Percentiles rank a stretch among this genome's conserved stretches.
These are phyloP conservation scores for Ambrosia hybrid DNA, from an alignment of 140 eudicot genomes.

Conservation along the genomic window DNA sequence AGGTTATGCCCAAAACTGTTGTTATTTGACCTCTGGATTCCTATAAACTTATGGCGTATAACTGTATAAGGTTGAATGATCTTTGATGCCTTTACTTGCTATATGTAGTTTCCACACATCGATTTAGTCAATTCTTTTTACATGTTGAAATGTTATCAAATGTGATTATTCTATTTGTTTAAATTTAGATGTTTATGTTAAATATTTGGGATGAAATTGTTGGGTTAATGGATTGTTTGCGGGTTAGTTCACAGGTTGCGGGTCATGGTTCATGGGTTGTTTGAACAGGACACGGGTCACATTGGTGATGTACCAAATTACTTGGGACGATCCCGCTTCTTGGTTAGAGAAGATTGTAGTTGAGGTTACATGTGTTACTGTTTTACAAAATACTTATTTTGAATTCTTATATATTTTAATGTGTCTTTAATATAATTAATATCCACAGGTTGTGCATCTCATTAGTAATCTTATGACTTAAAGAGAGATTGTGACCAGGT, in stretches of 20 bases:
- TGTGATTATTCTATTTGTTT: constrained; percentile 12
- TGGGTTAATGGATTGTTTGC: too few species aligned
- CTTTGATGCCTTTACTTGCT: constrained; percentile 10
- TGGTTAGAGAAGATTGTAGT: constrained; percentile 94
- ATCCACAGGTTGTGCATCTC: constrained; percentile 93
- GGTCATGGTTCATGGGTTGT: too few species aligned
- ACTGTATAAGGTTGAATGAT: constrained; percentile 7
- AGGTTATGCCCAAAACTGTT: constrained; percentile 50
- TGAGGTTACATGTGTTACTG: constrained; percentile 52
- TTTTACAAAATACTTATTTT: too few species aligned
- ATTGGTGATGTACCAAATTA: constrained; percentile 83
- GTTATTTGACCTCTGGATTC: background rate
- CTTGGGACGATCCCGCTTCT: constrained; percentile 98
- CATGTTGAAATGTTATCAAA: constrained; percentile 6
- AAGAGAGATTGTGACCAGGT: constrained; percentile 88
- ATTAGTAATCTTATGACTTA: constrained; percentile 89
- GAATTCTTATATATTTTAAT: background rate
- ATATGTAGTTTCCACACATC: too few species aligned
- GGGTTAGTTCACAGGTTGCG: too few species aligned
- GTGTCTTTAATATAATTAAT: constrained; percentile 11
- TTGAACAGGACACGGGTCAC: too few species aligned
- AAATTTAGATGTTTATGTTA: constrained; percentile 6
- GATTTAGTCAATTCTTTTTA: background rate
- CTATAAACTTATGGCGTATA: background rate
- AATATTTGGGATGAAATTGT: constrained; percentile 65